Evolutionary conservation across 441 rosid genomes (phyloP), one percentile per base, ranked within the genome.

Genomic region (Eutrema salsugineum): DNA sequence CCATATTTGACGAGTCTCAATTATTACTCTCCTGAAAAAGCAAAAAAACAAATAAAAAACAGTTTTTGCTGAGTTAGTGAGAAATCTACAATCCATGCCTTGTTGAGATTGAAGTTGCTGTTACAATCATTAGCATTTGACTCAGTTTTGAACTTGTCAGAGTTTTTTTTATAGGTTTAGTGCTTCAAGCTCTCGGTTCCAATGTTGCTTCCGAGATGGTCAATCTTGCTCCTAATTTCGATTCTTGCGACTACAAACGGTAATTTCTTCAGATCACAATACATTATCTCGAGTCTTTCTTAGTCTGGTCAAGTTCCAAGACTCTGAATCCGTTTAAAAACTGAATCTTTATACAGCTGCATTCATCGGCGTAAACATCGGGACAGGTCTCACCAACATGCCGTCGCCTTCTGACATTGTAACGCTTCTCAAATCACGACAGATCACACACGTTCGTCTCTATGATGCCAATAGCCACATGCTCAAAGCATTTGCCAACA

Each of bases 391-490:
- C 56, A 83, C 94, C 54, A 76, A 76, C 73, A 66, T 89, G 85
- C 97, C 97, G 14, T 61, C 92, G 10, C 86, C 97, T 58, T 75
- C 89, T 8, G 87, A 87, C 19, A 58, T 88, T 3, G 93, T 87
- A 48, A 33, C 78, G 1, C 81, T 87, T 35, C 85, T 95, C 54
- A 82, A 83, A 82, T 80, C 85, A 20, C 81, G 72, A n/a, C 81
- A 82, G 68, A 93, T 95, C 40, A 88, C 92, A 50, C 99, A 91
- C 30, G 72, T 93, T 5, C 97, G 99, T 33, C 93, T 95, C 55
- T 91, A 87, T 24, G 85, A 88, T 61, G 93, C 99, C 4, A 90
- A 89, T 47, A 75, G 86, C 71, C 92, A 88, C 78, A 82, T 95
- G 85, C 82, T 95, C 58, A 91, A 86, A 82, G 94, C 96, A 75